Conservation (phyloP, 441 rosid species). For the Erodium trifolium region DNA sequence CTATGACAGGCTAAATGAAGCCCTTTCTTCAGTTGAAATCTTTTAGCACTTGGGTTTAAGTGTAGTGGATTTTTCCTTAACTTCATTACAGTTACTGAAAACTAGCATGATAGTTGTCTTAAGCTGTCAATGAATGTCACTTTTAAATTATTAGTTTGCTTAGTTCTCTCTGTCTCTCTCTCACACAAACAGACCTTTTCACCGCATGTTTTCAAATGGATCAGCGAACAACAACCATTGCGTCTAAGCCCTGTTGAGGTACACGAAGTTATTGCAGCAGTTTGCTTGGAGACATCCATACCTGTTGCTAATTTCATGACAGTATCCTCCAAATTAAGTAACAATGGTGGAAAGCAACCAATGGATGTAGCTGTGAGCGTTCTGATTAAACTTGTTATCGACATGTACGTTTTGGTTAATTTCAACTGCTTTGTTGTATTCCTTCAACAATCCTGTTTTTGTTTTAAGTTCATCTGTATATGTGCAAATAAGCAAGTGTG, state of each 20-base stretch:
- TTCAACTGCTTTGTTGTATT: slow-evolving; percentile 8
- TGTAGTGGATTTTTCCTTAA: too few species aligned
- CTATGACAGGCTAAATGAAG: too few species aligned
- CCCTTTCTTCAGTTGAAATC: too few species aligned
- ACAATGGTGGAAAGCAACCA: slow-evolving; percentile 74
- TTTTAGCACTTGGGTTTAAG: too few species aligned
- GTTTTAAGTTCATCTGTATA: background rate
- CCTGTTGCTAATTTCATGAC: slow-evolving; percentile 55
- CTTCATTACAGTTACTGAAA: too few species aligned
- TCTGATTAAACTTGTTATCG: slow-evolving; percentile 90
- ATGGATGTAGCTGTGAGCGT: slow-evolving; percentile 97
- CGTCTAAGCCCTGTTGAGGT: slow-evolving; percentile 80
- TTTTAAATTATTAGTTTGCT: slow-evolving; percentile 9
- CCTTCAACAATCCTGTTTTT: background rate
- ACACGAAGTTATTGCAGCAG: slow-evolving; percentile 91
- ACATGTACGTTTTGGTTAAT: slow-evolving; percentile 56
- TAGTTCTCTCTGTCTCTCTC: slow-evolving; percentile 11
- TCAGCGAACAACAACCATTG: slow-evolving; percentile 95
- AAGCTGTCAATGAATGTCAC: background rate
- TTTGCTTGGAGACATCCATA: slow-evolving; percentile 73
- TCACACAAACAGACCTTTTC: slow-evolving; percentile 5
- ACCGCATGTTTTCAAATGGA: slow-evolving; percentile 24
- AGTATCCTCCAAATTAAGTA: slow-evolving; percentile 65
- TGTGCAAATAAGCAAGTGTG: too few species aligned
- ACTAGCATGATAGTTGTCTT: too few species aligned